Evolutionary conservation across 306 rosid genomes (phyloP).

Genomic region (Castanopsis chinensis): DNA sequence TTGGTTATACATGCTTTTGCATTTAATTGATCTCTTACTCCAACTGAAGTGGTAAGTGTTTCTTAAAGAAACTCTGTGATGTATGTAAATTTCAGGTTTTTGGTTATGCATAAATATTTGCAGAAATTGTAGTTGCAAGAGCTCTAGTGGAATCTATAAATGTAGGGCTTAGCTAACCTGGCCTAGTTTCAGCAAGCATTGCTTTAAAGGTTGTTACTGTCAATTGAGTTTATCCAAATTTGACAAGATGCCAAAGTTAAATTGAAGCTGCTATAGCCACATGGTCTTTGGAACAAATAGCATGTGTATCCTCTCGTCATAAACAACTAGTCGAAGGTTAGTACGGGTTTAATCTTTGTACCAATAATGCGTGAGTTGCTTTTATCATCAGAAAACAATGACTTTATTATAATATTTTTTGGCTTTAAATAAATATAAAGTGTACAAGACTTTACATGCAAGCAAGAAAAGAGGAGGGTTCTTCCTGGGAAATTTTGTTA

Average conservation of each 20-base stretch:
- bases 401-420: background rate
- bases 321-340: background rate
- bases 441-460: background rate
- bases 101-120: slow-evolving; percentile 87
- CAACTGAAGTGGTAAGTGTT: background rate
- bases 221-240: too few species aligned
- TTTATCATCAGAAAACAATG: background rate
- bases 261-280: slow-evolving; percentile 5
- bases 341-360: background rate
- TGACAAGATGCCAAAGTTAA: slow-evolving; percentile 27
- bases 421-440: background rate
- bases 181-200: slow-evolving; percentile 73
- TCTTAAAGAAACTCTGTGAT: background rate
- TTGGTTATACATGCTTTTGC: too few species aligned
- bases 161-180: slow-evolving; percentile 59
- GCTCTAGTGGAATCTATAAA: slow-evolving; percentile 70
- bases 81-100: slow-evolving; percentile 57
- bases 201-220: slow-evolving; percentile 79
- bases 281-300: background rate
- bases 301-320: background rate
- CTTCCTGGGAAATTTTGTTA: background rate
- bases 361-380: background rate
- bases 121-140: slow-evolving; percentile 78
- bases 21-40: too few species aligned
- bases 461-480: background rate